phyloP scores from a whole-genome alignment of 2,329 filamentous ascomycete species.

The Colletotrichum salicis region DNA sequence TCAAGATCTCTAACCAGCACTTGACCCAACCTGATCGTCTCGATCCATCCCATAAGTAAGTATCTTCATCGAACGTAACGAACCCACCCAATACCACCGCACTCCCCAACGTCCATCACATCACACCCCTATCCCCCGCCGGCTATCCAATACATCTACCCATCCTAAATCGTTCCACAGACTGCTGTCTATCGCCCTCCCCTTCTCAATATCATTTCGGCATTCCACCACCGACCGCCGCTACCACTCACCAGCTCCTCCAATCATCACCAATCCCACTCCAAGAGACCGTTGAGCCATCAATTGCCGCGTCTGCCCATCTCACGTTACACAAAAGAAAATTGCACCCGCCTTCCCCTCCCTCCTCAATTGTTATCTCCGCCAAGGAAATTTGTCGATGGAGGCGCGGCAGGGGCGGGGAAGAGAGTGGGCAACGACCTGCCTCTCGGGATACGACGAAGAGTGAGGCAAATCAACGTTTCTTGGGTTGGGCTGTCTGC shows the following conservation, averaged over 20 bases:
- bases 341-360: background rate
- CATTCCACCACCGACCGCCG: background rate
- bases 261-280: background rate
- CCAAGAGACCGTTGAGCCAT: constrained; percentile 5
- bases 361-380: background rate
- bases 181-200: background rate
- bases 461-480: background rate
- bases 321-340: constrained; percentile 11
- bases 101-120: background rate
- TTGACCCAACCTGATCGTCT: background rate
- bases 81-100: background rate
- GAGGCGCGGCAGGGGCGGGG: background rate
- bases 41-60: background rate
- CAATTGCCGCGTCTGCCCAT: constrained; percentile 29
- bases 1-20: no score
- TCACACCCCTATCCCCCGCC: background rate
- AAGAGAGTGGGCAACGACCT: background rate
- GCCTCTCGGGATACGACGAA: background rate
- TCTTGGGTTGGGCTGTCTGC: background rate
- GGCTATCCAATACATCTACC: background rate
- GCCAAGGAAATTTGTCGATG: background rate
- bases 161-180: background rate
- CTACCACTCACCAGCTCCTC: no score
- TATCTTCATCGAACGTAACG: background rate
- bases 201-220: background rate